phyloP scores from a whole-genome alignment of 2,329 filamentous ascomycete species.

The Bipolaris sorokiniana region DNA sequence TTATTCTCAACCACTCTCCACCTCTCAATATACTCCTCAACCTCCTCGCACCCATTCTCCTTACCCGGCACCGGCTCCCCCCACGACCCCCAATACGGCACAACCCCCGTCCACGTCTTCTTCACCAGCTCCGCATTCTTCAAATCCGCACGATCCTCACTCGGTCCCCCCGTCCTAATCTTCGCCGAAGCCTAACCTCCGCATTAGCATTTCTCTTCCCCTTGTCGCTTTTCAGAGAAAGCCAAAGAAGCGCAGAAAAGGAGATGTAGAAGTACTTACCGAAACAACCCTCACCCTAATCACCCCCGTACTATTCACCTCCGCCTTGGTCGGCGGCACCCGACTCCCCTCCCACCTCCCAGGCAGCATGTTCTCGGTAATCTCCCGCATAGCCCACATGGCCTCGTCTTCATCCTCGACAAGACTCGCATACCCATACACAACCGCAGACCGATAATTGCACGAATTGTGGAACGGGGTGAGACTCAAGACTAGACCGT shows the following conservation, averaged over 20 bases:
- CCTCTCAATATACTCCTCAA: conserved; percentile 67
- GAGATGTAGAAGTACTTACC: conserved; percentile 19
- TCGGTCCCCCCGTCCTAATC: conserved; percentile 40
- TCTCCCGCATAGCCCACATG: conserved; percentile 38
- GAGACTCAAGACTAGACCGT: conserved; percentile 45
- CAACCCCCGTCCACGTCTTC: conserved; percentile 45
- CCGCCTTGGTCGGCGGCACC: conserved; percentile 37
- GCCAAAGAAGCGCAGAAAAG: not conserved
- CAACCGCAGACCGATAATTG: conserved; percentile 45
- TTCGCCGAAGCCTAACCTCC: conserved; percentile 30
- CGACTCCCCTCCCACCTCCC: conserved; percentile 40
- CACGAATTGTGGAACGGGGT: conserved; percentile 47
- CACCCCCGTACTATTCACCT: conserved; percentile 39
- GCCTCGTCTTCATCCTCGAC: conserved; percentile 33
- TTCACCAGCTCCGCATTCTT: conserved; percentile 31
- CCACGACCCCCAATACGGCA: conserved; percentile 44
- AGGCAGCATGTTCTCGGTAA: conserved; percentile 45
- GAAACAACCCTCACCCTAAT: conserved; percentile 34
- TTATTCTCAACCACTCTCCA: conserved; percentile 38
- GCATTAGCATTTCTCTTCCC: too few relatives aligned
- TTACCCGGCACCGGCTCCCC: conserved; percentile 38
- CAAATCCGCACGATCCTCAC: conserved; percentile 44
- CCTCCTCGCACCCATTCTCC: conserved; percentile 54
- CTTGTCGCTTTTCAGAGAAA: too few relatives aligned
- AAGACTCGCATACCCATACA: conserved; percentile 38